Evolutionary conservation across 345 rosid species (phyloP).

Genomic region (Syzygium jambos): DNA sequence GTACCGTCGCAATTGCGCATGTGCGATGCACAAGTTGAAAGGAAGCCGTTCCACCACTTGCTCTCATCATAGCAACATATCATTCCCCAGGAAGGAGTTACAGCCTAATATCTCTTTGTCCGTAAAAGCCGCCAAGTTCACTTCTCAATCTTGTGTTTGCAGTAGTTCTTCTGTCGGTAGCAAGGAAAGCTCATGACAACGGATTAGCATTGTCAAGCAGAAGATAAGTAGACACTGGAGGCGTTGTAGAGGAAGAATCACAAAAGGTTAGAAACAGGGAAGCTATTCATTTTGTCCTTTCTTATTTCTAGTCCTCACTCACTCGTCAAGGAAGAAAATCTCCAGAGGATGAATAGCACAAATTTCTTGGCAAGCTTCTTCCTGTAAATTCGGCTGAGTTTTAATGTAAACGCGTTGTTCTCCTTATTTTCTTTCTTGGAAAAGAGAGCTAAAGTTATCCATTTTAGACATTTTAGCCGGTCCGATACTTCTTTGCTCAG

Average conservation of each 20-base stretch:
- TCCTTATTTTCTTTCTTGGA: too few relatives aligned
- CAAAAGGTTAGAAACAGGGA: background rate
- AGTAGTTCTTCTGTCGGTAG: background rate
- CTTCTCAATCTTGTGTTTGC: background rate
- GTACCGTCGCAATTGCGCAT: constrained; percentile 4
- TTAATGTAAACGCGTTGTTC: background rate
- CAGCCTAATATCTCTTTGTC: background rate
- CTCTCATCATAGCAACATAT: background rate
- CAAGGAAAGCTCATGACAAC: background rate
- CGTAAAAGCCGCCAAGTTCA: too few relatives aligned
- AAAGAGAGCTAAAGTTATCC: too few relatives aligned
- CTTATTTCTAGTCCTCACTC: background rate
- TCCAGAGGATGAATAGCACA: background rate
- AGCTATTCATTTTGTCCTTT: background rate
- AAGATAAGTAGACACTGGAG: background rate
- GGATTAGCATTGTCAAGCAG: background rate
- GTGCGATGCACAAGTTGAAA: constrained; percentile 1
- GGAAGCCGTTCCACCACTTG: background rate
- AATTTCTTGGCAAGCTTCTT: background rate
- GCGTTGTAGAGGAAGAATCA: background rate
- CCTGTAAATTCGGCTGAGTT: background rate
- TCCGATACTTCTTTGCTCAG: background rate
- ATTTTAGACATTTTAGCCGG: too few relatives aligned
- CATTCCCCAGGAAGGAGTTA: background rate
- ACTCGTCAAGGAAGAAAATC: background rate